Evolutionary conservation across 2,329 filamentous ascomycete genomes (phyloP), one percentile per base, ranked within the genome.

Genomic region (Beauveria varroae): DNA sequence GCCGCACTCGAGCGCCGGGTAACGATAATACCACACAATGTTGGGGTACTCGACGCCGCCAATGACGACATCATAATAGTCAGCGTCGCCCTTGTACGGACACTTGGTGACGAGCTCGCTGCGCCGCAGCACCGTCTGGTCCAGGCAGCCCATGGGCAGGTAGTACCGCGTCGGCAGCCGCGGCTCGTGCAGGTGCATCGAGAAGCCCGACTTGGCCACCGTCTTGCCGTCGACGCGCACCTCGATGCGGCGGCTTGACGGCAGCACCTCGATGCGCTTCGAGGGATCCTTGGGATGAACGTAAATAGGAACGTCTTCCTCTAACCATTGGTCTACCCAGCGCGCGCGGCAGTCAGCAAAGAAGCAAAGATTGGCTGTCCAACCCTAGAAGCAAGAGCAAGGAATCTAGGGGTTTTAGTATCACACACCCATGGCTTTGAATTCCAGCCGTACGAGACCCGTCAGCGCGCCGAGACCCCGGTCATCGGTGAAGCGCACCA

Each of bases 261-360:
- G 74, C 5, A 89, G 70, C 28, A 85, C 80, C 61, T 88, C 86
- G 63, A 89, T 75, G 14, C 86, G 79, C 65, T 86, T 86, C 73
- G 82, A 88, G 0, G 86, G 86, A 59, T 89, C 86, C 64, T 87
- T 88, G 0, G 86, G 86, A 62, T 89, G 86, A 3, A 83, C 77
- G 66, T 79, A 80, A 60, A 88, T 81, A 1, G 78, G 80, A 1
- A 75, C 73, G 56, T 86, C 83, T 71, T 88, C 86, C 67, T 86
- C 84, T 1, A 76, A 61, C 74, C 74, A 76, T 63, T 72, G 71
- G 65, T 75, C 74, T 76, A 9, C 0, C 3, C 3, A 20, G n/a
- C n/a, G 12, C 2, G 12, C 3, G 34, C 9, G 26, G 26, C 22
- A 7, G 53, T 44, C 6, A 49, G 43, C 20, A 46, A 20, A n/a